Percentiles rank a stretch among this genome's conserved stretches.
Conservation (phyloP, 352 stramenopile species). For the Pythium biforme region DNA sequence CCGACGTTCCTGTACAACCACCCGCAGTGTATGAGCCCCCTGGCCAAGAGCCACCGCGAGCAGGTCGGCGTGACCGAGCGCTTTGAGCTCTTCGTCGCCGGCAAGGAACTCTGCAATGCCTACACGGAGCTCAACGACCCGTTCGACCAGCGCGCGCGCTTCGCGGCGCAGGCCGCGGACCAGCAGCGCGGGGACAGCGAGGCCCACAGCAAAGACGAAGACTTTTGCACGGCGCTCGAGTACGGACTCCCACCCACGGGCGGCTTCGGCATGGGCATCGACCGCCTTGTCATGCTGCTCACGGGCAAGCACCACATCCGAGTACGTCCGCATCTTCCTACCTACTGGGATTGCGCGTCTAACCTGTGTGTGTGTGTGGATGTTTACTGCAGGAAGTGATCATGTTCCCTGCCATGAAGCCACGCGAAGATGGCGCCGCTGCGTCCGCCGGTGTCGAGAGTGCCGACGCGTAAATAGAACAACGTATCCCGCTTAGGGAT, state of each 20-base stretch:
- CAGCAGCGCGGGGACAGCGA: slow-evolving; percentile 81
- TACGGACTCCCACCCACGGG: slow-evolving; percentile 96
- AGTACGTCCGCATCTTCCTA: slow-evolving; percentile 35
- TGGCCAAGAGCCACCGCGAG: slow-evolving; percentile 93
- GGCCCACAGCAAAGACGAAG: slow-evolving; percentile 93
- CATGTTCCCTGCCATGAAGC: slow-evolving; percentile 99
- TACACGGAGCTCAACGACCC: slow-evolving; percentile 99
- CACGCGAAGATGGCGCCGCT: slow-evolving; percentile 23
- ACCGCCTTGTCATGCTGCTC: slow-evolving; percentile 99
- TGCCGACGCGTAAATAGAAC: background rate
- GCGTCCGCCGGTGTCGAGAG: too few species aligned
- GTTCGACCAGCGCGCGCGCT: slow-evolving; percentile 95
- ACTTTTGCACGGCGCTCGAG: slow-evolving; percentile 97
- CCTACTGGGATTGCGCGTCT: background rate
- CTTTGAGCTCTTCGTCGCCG: slow-evolving; percentile 98
- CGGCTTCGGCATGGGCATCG: slow-evolving; percentile 97
- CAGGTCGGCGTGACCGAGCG: slow-evolving; percentile 95
- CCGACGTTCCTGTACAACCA: slow-evolving; percentile 99
- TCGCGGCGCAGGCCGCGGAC: slow-evolving; percentile 92
- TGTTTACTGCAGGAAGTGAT: slow-evolving; percentile 93
- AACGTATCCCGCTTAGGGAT: too few species aligned
- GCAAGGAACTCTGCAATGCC: slow-evolving; percentile 96
- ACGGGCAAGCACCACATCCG: slow-evolving; percentile 97
- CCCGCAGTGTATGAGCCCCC: slow-evolving; percentile 96
- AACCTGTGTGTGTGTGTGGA: slow-evolving; percentile 2